Conservation (phyloP, 768 basidiomycete genomes). For the Tylopilus balloui region DNA sequence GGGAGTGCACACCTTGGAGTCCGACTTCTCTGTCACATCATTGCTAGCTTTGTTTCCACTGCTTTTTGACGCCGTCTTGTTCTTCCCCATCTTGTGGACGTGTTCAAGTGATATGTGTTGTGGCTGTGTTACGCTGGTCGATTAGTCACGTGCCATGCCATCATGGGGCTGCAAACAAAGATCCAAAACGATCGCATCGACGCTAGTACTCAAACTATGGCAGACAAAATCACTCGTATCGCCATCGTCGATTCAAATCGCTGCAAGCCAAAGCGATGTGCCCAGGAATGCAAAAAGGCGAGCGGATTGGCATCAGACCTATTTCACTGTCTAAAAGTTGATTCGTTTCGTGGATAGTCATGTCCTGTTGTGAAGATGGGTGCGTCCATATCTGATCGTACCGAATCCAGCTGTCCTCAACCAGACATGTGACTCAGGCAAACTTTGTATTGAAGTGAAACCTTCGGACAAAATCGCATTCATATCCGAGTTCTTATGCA, state of each 20-base stretch:
- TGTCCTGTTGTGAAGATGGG: conserved; percentile 99
- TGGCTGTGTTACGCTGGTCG: conserved; percentile 4
- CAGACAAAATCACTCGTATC: conserved; percentile 96
- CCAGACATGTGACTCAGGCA: conserved; percentile 48
- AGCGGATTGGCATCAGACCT: conserved; percentile 8
- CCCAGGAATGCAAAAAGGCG: conserved; percentile 98
- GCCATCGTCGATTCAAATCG: conserved; percentile 90
- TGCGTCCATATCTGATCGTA: conserved; percentile 31
- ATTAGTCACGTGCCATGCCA: conserved; percentile 16
- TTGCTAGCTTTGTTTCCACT: conserved; percentile 17
- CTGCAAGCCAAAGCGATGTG: conserved; percentile 95
- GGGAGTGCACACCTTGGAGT: conserved; percentile 21
- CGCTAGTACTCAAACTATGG: conserved; percentile 42
- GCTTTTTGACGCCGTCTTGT: conserved; percentile 23
- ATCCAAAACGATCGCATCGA: conserved; percentile 7
- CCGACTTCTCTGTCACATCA: conserved; percentile 16
- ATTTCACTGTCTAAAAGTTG: conserved; percentile 3
- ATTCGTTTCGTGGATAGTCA: conserved; percentile 43
- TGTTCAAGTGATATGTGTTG: neutral
- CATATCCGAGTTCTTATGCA: conserved; percentile 98
- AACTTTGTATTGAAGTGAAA: conserved; percentile 98
- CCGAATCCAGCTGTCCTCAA: neutral
- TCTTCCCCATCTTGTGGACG: conserved; percentile 25
- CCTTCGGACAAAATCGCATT: conserved; percentile 95
- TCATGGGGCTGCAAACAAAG: neutral